A percentile compares a stretch with the other conserved stretches of the same genome.
Conservation (phyloP, 2,329 filamentous ascomycete species). For the Colletotrichum shisoi region DNA sequence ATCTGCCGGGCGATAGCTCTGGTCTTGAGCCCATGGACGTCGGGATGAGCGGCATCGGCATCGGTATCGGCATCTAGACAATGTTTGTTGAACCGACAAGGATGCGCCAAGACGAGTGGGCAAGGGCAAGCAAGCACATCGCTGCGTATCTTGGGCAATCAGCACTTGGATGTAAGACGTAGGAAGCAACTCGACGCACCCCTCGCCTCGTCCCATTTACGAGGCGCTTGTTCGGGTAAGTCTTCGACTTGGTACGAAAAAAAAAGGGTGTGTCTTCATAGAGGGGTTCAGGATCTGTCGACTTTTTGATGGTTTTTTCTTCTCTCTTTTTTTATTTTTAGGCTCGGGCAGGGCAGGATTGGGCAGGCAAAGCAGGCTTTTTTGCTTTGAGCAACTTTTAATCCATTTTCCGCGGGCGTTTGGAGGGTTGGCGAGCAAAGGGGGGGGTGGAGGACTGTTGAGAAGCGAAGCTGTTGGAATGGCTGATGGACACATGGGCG, state of each 20-base stretch:
- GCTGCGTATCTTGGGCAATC: constrained; percentile 18
- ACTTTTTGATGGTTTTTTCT: neutral
- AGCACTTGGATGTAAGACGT: constrained; percentile 19
- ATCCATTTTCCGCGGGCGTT: constrained; percentile 15
- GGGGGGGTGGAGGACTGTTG: neutral
- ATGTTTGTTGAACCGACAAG: neutral
- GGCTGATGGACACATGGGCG: neutral
- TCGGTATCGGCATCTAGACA: constrained; percentile 18
- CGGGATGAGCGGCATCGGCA: constrained; percentile 34
- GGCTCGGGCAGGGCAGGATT: neutral
- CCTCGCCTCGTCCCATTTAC: neutral
- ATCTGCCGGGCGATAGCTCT: constrained; percentile 53
- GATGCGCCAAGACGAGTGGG: neutral
- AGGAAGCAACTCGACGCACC: constrained; percentile 1
- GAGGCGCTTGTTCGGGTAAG: neutral
- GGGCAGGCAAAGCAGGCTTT: neutral
- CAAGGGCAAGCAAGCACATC: neutral
- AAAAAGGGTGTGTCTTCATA: neutral
- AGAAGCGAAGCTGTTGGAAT: neutral
- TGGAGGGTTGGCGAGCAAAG: neutral
- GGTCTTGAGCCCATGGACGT: constrained; percentile 45
- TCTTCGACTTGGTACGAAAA: constrained; percentile 4
- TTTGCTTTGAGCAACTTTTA: neutral
- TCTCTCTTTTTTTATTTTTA: neutral
- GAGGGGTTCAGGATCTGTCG: constrained; percentile 6